These are phyloP conservation scores for Rubroboletus satanas DNA, from an alignment of 768 basidiomycete species.

Conservation along the genomic window DNA sequence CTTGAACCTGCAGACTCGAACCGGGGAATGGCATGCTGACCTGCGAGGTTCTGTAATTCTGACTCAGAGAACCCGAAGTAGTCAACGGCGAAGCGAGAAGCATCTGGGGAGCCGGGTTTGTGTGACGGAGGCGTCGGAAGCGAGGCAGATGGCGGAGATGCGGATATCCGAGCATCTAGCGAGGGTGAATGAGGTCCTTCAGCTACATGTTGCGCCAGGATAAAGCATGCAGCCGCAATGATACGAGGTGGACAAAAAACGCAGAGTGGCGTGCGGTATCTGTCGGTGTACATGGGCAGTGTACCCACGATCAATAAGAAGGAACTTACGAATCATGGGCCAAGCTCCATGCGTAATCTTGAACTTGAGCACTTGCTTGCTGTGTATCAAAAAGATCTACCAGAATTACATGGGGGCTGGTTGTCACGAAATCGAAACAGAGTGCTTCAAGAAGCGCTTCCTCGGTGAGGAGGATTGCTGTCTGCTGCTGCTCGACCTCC, in stretches of 20 bases:
- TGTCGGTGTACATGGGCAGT: constrained; percentile 27
- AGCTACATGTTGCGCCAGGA: constrained; percentile 67
- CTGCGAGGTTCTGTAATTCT: constrained; percentile 58
- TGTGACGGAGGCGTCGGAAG: constrained; percentile 80
- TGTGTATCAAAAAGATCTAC: constrained; percentile 66
- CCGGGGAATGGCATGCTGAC: constrained; percentile 34
- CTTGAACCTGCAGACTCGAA: constrained; percentile 1
- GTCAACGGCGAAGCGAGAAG: constrained; percentile 62
- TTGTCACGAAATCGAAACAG: constrained; percentile 81
- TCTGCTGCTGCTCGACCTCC: constrained; percentile 74
- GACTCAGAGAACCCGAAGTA: constrained; percentile 59
- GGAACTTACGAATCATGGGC: constrained; percentile 78
- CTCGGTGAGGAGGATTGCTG: constrained; percentile 67
- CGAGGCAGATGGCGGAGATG: constrained; percentile 66
- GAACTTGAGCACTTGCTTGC: constrained; percentile 44
- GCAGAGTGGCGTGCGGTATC: constrained; percentile 78
- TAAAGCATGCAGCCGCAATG: constrained; percentile 72
- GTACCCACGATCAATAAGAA: background rate
- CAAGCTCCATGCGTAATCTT: constrained; percentile 82
- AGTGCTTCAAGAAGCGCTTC: constrained; percentile 77
- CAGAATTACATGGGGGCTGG: constrained; percentile 71
- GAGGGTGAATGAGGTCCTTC: constrained; percentile 75
- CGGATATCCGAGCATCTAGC: constrained; percentile 69
- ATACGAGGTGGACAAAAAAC: constrained; percentile 64
- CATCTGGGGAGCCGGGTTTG: constrained; percentile 68